Conservation (phyloP, 352 stramenopile genomes). For the Ophiocytium majus region DNA sequence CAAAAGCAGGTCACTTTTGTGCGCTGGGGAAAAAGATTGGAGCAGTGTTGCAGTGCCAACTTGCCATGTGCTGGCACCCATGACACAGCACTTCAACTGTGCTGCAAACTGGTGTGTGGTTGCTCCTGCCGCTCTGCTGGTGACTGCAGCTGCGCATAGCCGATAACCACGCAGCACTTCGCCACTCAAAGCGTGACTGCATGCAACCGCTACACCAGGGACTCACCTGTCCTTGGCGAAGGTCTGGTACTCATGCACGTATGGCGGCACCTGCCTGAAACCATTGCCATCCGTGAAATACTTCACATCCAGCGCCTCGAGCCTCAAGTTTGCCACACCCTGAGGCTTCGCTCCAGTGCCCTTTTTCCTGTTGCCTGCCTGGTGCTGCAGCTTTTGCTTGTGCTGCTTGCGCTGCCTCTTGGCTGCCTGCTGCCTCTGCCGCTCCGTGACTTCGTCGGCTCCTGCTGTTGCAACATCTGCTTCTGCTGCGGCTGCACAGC, state of each 20-base stretch:
- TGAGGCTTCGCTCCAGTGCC: conserved; percentile 2
- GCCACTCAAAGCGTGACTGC: not conserved
- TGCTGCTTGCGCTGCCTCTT: not conserved
- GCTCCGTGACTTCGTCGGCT: not conserved
- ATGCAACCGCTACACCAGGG: not conserved
- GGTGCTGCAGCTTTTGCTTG: not conserved
- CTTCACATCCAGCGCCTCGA: not conserved
- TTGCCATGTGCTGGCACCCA: no score
- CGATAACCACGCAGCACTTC: not conserved
- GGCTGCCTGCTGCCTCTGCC: not conserved
- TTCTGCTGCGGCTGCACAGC: no score
- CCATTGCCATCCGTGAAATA: conserved; percentile 11
- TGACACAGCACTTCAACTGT: not conserved
- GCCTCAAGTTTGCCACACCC: not conserved
- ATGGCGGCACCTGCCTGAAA: not conserved
- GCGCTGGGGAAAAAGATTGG: no score
- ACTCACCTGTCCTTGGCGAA: conserved; percentile 10
- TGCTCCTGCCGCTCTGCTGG: not conserved
- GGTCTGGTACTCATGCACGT: conserved; percentile 15
- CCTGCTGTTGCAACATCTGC: not conserved
- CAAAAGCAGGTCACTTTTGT: no score
- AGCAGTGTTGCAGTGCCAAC: not conserved
- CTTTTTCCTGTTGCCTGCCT: not conserved
- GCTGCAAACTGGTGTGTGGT: not conserved
- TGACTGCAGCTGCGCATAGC: not conserved